phyloP scores from a whole-genome alignment of 345 rosid genomes.

The Erodium maritimum region DNA sequence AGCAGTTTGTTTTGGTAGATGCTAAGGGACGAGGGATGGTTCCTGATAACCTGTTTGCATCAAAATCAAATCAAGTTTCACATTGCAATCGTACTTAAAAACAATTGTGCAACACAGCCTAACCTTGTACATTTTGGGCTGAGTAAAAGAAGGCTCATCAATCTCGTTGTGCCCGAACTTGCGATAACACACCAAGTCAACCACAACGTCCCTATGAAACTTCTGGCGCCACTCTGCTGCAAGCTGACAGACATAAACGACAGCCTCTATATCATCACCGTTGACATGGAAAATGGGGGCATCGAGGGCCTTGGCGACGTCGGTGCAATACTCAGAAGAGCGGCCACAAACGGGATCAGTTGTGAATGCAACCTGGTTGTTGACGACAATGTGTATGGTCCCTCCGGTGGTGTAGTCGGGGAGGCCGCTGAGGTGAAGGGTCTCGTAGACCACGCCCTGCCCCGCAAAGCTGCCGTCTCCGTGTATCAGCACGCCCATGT shows the following conservation, averaged over 20 bases:
- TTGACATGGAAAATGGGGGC: slow-evolving; percentile 27
- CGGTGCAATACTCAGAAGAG: slow-evolving; percentile 23
- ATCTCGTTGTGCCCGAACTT: slow-evolving; percentile 11
- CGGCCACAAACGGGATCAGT: slow-evolving; percentile 11
- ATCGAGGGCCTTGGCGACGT: slow-evolving; percentile 9
- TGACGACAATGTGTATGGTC: slow-evolving; percentile 3
- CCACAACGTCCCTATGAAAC: slow-evolving; percentile 24
- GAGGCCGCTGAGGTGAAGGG: slow-evolving; percentile 22
- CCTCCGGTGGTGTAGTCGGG: slow-evolving; percentile 26
- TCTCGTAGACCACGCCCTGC: slow-evolving; percentile 16
- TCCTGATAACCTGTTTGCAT: no score
- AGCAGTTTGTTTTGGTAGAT: no score
- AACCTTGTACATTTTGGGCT: no score
- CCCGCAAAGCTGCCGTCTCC: slow-evolving; percentile 28
- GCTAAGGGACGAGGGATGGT: no score
- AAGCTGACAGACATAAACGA: slow-evolving; percentile 6
- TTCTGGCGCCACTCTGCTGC: not conserved
- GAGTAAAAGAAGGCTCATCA: no score
- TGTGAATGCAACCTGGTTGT: no score
- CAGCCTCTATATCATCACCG: slow-evolving; percentile 26
- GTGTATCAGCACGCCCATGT: no score
- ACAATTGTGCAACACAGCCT: no score
- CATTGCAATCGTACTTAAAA: no score
- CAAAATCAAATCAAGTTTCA: no score
- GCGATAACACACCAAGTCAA: slow-evolving; percentile 22